Percentiles rank a stretch among this genome's conserved stretches.
Evolutionary conservation across 805 yeast species (phyloP).

Genomic region (Yamadazyma paraphyllophila): DNA sequence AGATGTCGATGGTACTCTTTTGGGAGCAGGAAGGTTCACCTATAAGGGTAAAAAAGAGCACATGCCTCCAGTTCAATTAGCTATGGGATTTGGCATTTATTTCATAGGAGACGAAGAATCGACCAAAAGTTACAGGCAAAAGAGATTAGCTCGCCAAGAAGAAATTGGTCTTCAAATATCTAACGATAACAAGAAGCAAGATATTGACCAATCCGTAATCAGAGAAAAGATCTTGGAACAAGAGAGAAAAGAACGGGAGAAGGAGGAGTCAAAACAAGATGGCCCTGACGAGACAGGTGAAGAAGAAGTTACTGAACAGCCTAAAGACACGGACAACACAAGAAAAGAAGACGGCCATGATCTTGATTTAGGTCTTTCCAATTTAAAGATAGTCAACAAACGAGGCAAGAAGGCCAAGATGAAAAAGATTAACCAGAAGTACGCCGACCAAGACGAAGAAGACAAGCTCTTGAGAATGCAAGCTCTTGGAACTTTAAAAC

Average conservation of each 20-base stretch:
- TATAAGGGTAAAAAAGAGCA: slow-evolving; percentile 53
- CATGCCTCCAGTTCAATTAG: slow-evolving; percentile 78
- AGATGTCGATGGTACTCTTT: slow-evolving; percentile 56
- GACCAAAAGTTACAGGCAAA: slow-evolving; percentile 28
- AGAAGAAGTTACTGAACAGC: background rate
- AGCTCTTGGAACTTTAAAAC: slow-evolving; percentile 80
- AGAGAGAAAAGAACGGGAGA: slow-evolving; percentile 9
- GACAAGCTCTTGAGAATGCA: slow-evolving; percentile 75
- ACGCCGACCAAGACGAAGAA: slow-evolving; percentile 89
- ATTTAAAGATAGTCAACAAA: slow-evolving; percentile 19
- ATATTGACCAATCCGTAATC: slow-evolving; percentile 24
- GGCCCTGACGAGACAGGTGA: background rate
- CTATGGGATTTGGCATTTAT: slow-evolving; percentile 84
- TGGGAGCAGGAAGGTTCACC: slow-evolving; percentile 62
- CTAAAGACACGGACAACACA: background rate
- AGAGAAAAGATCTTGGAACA: slow-evolving; percentile 14
- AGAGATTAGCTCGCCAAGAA: slow-evolving; percentile 30
- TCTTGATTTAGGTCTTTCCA: slow-evolving; percentile 8
- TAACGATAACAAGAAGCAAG: slow-evolving; percentile 36
- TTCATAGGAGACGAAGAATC: slow-evolving; percentile 68
- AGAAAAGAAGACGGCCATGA: background rate
- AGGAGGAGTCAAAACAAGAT: slow-evolving; percentile 3
- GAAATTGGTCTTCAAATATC: slow-evolving; percentile 38
- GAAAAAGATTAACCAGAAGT: slow-evolving; percentile 79
- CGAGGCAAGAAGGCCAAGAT: slow-evolving; percentile 85